A percentile compares a stretch with the other conserved stretches of the same genome.
Conservation (phyloP, 192 early-diverging fungal genomes). For the Coemansia sp. region DNA sequence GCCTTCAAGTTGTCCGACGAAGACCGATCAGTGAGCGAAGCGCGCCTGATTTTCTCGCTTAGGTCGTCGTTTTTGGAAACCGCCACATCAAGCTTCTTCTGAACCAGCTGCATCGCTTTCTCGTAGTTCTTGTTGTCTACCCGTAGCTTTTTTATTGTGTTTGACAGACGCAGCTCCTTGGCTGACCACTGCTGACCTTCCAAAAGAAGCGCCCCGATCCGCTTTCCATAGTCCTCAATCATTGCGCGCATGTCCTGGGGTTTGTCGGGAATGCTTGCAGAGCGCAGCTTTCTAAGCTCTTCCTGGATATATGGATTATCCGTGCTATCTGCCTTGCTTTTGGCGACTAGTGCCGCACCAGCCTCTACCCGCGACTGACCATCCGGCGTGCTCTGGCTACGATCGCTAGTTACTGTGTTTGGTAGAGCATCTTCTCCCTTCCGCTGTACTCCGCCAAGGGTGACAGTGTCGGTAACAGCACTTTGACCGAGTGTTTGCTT, state of each 20-base stretch:
- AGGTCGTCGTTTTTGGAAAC: constrained; percentile 52
- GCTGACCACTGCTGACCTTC: constrained; percentile 77
- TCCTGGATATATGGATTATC: constrained; percentile 40
- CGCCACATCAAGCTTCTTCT: constrained; percentile 57
- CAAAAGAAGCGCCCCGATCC: constrained; percentile 34
- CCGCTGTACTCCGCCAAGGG: not conserved
- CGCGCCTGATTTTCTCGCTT: constrained; percentile 24
- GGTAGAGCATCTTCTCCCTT: not conserved
- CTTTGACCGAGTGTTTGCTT: not conserved
- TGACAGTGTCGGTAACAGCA: not conserved
- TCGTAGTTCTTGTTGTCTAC: constrained; percentile 65
- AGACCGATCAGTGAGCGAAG: constrained; percentile 29
- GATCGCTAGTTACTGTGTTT: not conserved
- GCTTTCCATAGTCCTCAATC: constrained; percentile 45
- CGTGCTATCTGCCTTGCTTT: not conserved
- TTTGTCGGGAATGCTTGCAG: constrained; percentile 24
- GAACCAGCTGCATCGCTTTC: constrained; percentile 48
- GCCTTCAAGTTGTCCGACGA: constrained; percentile 23
- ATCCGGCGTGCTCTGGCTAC: not conserved
- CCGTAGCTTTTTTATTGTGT: constrained; percentile 71
- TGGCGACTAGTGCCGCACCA: not conserved
- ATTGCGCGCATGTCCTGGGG: constrained; percentile 34
- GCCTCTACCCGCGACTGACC: not conserved
- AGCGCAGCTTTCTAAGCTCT: constrained; percentile 36
- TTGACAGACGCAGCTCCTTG: constrained; percentile 68